Percentiles rank a stretch among this genome's conserved stretches.
phyloP scores from a whole-genome alignment of 176 grass and related monocot genomes.

The Aegilops umbellulata region DNA sequence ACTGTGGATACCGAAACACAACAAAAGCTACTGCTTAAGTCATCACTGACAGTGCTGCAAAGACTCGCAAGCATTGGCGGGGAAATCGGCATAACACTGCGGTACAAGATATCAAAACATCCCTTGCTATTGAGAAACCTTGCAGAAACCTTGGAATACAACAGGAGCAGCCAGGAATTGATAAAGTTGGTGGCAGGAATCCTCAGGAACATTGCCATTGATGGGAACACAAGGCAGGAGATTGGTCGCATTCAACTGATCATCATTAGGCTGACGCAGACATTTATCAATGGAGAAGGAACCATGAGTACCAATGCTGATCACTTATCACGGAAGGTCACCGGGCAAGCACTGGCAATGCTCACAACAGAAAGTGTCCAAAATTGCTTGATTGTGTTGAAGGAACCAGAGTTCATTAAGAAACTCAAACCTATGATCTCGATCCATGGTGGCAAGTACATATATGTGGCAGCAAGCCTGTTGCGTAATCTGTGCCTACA shows the following conservation, averaged over 20 bases:
- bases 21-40: background rate
- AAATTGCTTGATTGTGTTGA: slow-evolving; percentile 3
- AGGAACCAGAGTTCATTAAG: background rate
- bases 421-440: slow-evolving; percentile 6
- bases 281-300: background rate
- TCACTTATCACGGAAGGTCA: background rate
- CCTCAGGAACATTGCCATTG: background rate
- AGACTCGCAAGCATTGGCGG: background rate
- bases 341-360: slow-evolving; percentile 16
- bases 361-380: background rate
- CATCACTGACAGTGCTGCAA: background rate
- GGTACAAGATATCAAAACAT: background rate
- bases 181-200: background rate
- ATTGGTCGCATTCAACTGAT: background rate
- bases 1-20: background rate
- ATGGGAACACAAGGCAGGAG: background rate
- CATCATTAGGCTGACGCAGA: background rate
- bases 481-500: background rate
- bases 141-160: background rate
- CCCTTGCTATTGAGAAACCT: slow-evolving; percentile 13
- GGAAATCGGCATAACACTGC: background rate
- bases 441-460: background rate
- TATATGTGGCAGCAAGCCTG: background rate
- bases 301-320: background rate
- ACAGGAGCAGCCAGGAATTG: background rate